phyloP scores from a whole-genome alignment of 306 rosid species.

The Inga laurina region DNA sequence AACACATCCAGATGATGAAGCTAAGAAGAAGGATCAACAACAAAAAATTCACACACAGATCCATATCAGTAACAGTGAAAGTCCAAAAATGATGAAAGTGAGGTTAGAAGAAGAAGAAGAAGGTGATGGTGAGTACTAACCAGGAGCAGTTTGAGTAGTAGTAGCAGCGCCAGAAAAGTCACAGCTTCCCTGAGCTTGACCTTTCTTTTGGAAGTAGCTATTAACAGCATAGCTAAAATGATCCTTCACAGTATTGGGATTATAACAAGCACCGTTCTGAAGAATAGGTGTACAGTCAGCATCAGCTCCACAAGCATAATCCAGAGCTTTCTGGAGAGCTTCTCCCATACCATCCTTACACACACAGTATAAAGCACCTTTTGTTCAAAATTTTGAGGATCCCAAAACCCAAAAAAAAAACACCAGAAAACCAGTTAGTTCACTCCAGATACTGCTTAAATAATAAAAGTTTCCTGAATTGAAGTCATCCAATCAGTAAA shows the following conservation, averaged over 20 bases:
- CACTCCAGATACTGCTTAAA: constrained; percentile 17
- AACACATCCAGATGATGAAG: constrained; percentile 64
- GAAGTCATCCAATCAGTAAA: neutral
- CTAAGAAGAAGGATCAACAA: constrained; percentile 43
- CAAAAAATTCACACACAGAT: constrained; percentile 5
- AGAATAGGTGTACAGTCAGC: constrained; percentile 71
- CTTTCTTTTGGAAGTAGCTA: constrained; percentile 81
- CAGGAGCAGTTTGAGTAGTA: constrained; percentile 53
- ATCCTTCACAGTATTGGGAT: constrained; percentile 85
- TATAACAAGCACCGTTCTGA: constrained; percentile 75
- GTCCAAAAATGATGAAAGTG: neutral
- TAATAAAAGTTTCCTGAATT: neutral
- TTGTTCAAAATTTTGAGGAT: neutral
- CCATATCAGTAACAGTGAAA: constrained; percentile 21
- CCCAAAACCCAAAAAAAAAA: neutral
- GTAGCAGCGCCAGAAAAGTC: constrained; percentile 82
- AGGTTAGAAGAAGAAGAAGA: neutral
- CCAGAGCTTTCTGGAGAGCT: constrained; percentile 73
- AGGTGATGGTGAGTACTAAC: constrained; percentile 35
- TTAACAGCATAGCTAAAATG: constrained; percentile 88
- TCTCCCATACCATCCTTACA: constrained; percentile 71
- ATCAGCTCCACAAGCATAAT: constrained; percentile 92
- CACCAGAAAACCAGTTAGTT: constrained; percentile 4
- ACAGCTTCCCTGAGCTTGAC: constrained; percentile 63
- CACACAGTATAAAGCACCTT: constrained; percentile 80